Evolutionary conservation across 2,329 filamentous ascomycete species (phyloP), one percentile per base, ranked within the genome.

Genomic region (Chaetomiaceae sp.): DNA sequence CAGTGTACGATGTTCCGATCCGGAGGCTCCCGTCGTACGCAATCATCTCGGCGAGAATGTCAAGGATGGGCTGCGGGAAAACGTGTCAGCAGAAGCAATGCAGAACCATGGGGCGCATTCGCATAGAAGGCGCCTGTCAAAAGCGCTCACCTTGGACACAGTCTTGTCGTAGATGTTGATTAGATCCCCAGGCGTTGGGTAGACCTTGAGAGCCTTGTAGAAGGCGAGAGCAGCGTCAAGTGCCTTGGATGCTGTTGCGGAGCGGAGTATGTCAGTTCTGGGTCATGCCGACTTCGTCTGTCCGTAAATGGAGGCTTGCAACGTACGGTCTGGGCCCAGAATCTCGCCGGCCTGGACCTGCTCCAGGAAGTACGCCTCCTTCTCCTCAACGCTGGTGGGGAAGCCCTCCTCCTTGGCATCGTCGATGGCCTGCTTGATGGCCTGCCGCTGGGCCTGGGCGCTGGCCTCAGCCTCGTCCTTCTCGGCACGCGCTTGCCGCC

Each of bases 161-260:
- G 93, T 97, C 80, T 95, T 95, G 69, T 98, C 93, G 70, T 98
- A 98, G 68, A 98, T 95, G 61, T 79, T 80, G 66, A 98, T 96
- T 60, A 98, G 75, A 63, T 97, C 93, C 60, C 84, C 79, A 11
- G 91, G 93, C 61, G 88, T 86, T 42, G 93, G 93, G 72, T 98
- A 98, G 59, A 97, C 93, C 79, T 98, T 98, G 57, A 98, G 79
- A 36, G 90, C 93, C 77, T 90, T 94, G 80, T 97, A 98, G 73
- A 98, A 98, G 68, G 87, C 88, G 51, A 97, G 74, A 38, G 93
- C 91, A 42, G 93, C 88, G 56, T 96, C 90, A 49, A 95, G 68
- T 33, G 77, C 73, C 62, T 83, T 79, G 56, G 79, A 70, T 58
- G 83, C 83, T 86, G 58, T 52, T 53, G 7, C 5, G 19, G 12